Conservation (phyloP, 495 filamentous ascomycete genomes). For the Opeltia flavorubescens region DNA sequence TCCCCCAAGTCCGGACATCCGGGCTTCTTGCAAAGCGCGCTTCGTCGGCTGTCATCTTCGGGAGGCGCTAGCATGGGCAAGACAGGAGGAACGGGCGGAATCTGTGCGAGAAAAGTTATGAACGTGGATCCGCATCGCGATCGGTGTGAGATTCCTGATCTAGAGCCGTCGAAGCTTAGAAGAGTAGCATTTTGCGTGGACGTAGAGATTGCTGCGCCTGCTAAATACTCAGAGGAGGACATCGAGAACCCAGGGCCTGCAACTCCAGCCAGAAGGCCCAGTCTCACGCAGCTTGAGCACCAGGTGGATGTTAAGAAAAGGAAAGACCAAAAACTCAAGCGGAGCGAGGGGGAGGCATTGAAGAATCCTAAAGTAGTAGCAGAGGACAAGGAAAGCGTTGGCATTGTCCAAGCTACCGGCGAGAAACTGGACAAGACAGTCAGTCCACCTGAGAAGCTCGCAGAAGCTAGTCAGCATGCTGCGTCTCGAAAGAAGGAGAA, state of each 20-base stretch:
- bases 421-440: conserved; percentile 18
- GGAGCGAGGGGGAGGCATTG: conserved; percentile 51
- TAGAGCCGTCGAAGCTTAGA: conserved; percentile 67
- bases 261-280: conserved; percentile 21
- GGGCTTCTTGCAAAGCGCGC: conserved; percentile 66
- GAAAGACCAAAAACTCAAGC: conserved; percentile 47
- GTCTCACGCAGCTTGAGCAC: conserved; percentile 13
- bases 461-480: conserved; percentile 30
- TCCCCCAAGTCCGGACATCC: conserved; percentile 50
- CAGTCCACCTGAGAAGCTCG: conserved; percentile 16
- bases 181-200: conserved; percentile 92
- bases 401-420: conserved; percentile 28
- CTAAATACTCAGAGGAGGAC: conserved; percentile 27
- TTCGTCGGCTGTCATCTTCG: conserved; percentile 64
- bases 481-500: conserved; percentile 67
- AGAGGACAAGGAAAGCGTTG: conserved; percentile 42
- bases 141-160: conserved; percentile 61
- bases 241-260: conserved; percentile 15
- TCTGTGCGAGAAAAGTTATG: conserved; percentile 64
- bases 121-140: conserved; percentile 74
- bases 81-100: conserved; percentile 35
- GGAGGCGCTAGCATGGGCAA: conserved; percentile 25
- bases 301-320: conserved; percentile 22
- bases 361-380: conserved; percentile 45
- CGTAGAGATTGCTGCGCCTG: conserved; percentile 79